These are phyloP conservation scores for Harringtonia lauricola DNA, from an alignment of 2,329 filamentous ascomycete species.

Conservation along the genomic window DNA sequence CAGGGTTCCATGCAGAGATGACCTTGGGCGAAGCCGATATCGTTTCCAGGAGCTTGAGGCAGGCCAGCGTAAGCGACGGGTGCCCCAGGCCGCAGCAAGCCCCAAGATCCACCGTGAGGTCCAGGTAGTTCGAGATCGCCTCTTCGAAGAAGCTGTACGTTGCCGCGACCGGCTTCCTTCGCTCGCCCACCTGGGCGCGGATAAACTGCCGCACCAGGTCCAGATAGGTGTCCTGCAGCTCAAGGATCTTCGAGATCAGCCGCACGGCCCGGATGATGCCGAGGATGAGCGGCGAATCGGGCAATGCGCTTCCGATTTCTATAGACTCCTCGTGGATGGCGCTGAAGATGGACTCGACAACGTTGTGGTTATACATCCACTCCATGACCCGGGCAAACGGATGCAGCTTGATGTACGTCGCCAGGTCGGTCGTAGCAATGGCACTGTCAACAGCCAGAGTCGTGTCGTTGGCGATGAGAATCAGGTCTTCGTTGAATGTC, in stretches of 20 bases:
- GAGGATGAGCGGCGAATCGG: slow-evolving; percentile 71
- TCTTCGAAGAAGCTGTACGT: slow-evolving; percentile 88
- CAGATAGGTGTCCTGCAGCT: slow-evolving; percentile 82
- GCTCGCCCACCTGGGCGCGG: slow-evolving; percentile 50
- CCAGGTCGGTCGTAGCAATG: slow-evolving; percentile 63
- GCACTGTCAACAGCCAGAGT: slow-evolving; percentile 64
- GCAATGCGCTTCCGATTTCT: slow-evolving; percentile 59
- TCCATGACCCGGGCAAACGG: slow-evolving; percentile 94
- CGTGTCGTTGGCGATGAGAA: slow-evolving; percentile 72
- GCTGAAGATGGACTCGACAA: slow-evolving; percentile 67
- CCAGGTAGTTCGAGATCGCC: slow-evolving; percentile 70
- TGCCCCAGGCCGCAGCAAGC: slow-evolving; percentile 81
- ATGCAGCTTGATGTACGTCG: slow-evolving; percentile 74
- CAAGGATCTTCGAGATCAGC: slow-evolving; percentile 71
- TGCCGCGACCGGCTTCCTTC: slow-evolving; percentile 52
- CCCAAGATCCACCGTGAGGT: slow-evolving; percentile 70
- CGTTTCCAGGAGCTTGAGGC: slow-evolving; percentile 73
- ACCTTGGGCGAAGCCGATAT: slow-evolving; percentile 77
- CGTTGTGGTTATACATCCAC: slow-evolving; percentile 92
- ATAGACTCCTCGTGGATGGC: slow-evolving; percentile 66
- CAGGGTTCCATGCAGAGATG: slow-evolving; percentile 55
- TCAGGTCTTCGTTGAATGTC: slow-evolving; percentile 89
- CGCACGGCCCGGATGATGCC: slow-evolving; percentile 72
- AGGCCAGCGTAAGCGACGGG: slow-evolving; percentile 66
- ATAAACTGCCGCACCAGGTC: slow-evolving; percentile 76